phyloP scores from a whole-genome alignment of 208 protist species.

The Blastocrithidia nonstop region DNA sequence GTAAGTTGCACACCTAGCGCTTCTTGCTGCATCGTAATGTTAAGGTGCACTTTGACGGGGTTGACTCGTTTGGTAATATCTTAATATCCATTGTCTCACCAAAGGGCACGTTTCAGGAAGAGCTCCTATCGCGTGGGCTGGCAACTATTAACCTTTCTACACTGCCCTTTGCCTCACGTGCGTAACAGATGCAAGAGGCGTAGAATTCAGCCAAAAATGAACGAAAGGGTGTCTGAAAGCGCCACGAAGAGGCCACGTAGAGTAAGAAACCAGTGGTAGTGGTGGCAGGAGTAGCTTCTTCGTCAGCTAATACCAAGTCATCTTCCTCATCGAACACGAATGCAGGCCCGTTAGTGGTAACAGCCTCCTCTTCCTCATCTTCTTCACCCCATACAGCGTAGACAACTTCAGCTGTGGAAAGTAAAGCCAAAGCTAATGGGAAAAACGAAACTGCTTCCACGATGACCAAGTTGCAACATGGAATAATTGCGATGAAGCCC shows the following conservation, averaged over 20 bases:
- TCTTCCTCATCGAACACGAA: too few relatives aligned
- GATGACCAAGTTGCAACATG: slow-evolving; percentile 4
- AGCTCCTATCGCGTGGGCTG: slow-evolving; percentile 65
- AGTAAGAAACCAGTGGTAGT: too few relatives aligned
- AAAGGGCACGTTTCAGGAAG: slow-evolving; percentile 74
- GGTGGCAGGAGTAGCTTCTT: too few relatives aligned
- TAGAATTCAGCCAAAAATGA: slow-evolving; percentile 35
- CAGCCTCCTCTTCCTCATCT: too few relatives aligned
- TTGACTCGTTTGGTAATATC: slow-evolving; percentile 61
- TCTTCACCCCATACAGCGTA: too few relatives aligned
- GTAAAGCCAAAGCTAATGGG: too few relatives aligned
- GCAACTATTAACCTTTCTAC: slow-evolving; percentile 51
- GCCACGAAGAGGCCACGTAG: slow-evolving; percentile 14
- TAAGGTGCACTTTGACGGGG: slow-evolving; percentile 53
- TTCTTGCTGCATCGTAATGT: slow-evolving; percentile 77
- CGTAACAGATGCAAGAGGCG: slow-evolving; percentile 29
- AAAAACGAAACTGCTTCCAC: slow-evolving; percentile 5
- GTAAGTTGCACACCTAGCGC: slow-evolving; percentile 59
- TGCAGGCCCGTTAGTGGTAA: too few relatives aligned
- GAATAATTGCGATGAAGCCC: too few relatives aligned
- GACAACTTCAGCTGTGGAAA: too few relatives aligned
- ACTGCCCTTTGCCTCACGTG: slow-evolving; percentile 18
- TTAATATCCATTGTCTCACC: slow-evolving; percentile 63
- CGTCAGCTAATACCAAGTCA: too few relatives aligned
- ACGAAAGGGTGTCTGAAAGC: slow-evolving; percentile 52